A percentile compares a stretch with the other conserved stretches of the same genome.
phyloP scores from a whole-genome alignment of 441 rosid genomes.

The Populus tomentosa region DNA sequence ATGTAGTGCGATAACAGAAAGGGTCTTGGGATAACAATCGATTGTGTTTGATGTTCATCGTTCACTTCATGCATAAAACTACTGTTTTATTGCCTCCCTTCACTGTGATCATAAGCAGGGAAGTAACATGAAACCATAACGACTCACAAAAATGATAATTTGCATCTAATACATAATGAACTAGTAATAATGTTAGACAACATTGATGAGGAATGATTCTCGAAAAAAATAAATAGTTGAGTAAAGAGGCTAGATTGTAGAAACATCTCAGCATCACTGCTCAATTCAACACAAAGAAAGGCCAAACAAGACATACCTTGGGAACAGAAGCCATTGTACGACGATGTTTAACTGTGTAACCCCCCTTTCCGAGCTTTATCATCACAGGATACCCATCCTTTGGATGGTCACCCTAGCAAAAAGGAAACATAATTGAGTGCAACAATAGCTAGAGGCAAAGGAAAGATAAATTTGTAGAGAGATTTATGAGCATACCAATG shows the following conservation, averaged over 20 bases:
- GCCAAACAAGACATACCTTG: slow-evolving; percentile 47
- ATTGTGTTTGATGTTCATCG: too few relatives aligned
- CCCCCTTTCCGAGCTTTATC: slow-evolving; percentile 61
- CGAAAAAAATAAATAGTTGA: too few relatives aligned
- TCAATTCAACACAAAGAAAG: background rate
- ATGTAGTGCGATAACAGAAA: too few relatives aligned
- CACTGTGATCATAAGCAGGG: too few relatives aligned
- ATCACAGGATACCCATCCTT: slow-evolving; percentile 74
- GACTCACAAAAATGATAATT: too few relatives aligned
- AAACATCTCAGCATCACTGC: background rate
- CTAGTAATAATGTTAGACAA: too few relatives aligned
- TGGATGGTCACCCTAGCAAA: slow-evolving; percentile 77
- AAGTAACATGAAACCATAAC: too few relatives aligned
- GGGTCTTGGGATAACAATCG: too few relatives aligned
- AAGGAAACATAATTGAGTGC: slow-evolving; percentile 13
- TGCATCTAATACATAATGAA: too few relatives aligned
- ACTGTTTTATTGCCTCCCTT: background rate
- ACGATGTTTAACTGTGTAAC: slow-evolving; percentile 68
- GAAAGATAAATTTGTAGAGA: slow-evolving; percentile 9
- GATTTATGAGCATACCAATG: slow-evolving; percentile 53
- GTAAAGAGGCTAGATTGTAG: too few relatives aligned
- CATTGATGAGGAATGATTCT: too few relatives aligned
- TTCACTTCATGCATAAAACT: background rate
- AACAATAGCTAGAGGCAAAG: slow-evolving; percentile 11
- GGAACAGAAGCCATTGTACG: slow-evolving; percentile 80